A percentile compares a stretch with the other conserved stretches of the same genome.
These are phyloP conservation scores for Exophiala spinifera DNA, from an alignment of 2,329 filamentous ascomycete species.

Conservation along the genomic window DNA sequence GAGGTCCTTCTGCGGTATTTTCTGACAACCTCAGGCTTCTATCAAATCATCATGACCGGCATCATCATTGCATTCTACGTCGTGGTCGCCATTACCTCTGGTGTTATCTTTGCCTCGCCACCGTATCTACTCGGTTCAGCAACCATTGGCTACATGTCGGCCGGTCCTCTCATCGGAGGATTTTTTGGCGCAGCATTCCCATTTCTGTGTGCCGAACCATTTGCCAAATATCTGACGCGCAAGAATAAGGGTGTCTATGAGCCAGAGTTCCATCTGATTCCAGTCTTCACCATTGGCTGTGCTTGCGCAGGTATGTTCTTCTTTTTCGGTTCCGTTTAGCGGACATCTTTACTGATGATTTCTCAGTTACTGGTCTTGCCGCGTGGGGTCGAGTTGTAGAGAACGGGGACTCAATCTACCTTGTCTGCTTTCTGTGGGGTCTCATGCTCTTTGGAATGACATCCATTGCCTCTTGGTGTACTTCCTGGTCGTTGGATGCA, in stretches of 20 bases:
- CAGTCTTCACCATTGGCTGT: conserved; percentile 5
- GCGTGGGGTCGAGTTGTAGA: conserved; percentile 35
- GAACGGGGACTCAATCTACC: conserved; percentile 8
- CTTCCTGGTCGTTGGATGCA: conserved; percentile 17
- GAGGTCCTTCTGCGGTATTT: background rate
- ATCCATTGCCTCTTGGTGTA: conserved; percentile 13
- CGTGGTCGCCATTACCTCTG: conserved; percentile 30
- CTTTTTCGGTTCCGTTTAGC: no score
- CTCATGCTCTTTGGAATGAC: conserved; percentile 20
- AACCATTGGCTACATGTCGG: conserved; percentile 29
- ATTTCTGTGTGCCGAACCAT: conserved; percentile 32
- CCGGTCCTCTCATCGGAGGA: conserved; percentile 15
- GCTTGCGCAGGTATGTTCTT: conserved; percentile 2
- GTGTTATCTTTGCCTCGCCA: conserved; percentile 32
- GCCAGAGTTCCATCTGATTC: conserved; percentile 40
- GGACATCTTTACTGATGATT: no score
- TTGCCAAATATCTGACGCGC: conserved; percentile 39
- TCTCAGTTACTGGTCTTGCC: conserved; percentile 32
- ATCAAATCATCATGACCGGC: conserved; percentile 32
- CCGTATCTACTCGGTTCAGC: conserved; percentile 33
- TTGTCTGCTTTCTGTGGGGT: conserved; percentile 20
- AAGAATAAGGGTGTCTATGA: conserved; percentile 42
- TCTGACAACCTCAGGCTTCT: conserved; percentile 11
- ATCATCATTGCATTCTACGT: conserved; percentile 31
- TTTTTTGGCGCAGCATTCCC: conserved; percentile 10